Conservation (phyloP, 495 filamentous ascomycete species). For the Copromyces sp. region DNA sequence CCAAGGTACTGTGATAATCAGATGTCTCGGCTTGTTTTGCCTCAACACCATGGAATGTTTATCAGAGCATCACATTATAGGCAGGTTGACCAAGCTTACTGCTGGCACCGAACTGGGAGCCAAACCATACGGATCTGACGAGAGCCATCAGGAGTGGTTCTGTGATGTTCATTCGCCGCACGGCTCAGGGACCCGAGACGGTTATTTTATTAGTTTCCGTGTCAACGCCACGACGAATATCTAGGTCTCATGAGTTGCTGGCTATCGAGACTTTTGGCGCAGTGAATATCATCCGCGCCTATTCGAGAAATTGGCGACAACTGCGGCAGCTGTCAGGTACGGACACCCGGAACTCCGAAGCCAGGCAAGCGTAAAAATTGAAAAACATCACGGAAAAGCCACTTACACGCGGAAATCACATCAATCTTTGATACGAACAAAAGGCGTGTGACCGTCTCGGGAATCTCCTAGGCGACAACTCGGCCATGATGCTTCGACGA, state of each 20-base stretch:
- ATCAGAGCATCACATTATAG: not conserved
- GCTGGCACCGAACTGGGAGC: not conserved
- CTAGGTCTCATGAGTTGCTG: not conserved
- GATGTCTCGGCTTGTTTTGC: not conserved
- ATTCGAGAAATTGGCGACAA: not conserved
- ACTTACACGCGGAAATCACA: not conserved
- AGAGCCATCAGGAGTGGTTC: not conserved
- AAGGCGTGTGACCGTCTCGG: not conserved
- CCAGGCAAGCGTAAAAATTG: not conserved
- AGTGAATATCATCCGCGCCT: not conserved
- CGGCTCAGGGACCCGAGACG: not conserved
- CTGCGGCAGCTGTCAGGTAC: not conserved
- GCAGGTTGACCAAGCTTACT: not conserved
- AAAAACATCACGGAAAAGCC: not conserved
- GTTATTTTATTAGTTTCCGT: not conserved
- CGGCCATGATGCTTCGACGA: not conserved
- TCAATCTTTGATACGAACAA: not conserved
- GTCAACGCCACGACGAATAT: not conserved
- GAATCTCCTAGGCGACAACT: not conserved
- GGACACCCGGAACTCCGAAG: not conserved
- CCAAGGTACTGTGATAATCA: not conserved
- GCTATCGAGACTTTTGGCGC: not conserved
- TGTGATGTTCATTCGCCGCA: not conserved
- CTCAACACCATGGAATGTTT: not conserved
- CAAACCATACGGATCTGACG: not conserved